Evolutionary conservation across 148 eudicot species (phyloP).

Genomic region (Silene uniflora): DNA sequence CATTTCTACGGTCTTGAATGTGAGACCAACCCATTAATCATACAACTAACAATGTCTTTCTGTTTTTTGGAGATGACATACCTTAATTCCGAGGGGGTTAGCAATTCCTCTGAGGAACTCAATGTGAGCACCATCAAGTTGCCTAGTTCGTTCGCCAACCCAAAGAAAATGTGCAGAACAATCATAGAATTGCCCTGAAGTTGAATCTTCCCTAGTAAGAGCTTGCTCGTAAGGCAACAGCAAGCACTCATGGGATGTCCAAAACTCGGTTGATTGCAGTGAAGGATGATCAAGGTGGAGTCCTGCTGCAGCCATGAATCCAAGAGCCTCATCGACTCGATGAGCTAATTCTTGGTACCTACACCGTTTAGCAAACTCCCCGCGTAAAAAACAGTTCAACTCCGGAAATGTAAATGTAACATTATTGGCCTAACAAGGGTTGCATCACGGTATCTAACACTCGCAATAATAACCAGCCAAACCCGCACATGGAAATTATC

Average conservation of each 20-base stretch:
- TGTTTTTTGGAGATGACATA: conserved; percentile 20
- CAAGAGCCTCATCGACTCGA: conserved; percentile 96
- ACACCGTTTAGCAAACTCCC: not conserved
- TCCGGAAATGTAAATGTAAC: not conserved
- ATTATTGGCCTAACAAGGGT: no score
- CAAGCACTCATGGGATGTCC: conserved; percentile 96
- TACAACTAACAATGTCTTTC: no score
- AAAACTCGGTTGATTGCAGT: conserved; percentile 83
- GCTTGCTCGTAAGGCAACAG: conserved; percentile 87
- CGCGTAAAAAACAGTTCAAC: not conserved
- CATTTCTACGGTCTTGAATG: no score
- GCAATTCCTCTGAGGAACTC: conserved; percentile 91
- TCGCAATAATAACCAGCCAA: no score
- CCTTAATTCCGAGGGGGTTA: conserved; percentile 95
- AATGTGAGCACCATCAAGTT: conserved; percentile 90
- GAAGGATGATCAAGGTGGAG: conserved; percentile 77
- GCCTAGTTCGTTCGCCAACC: conserved; percentile 95
- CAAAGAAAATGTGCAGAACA: conserved; percentile 95
- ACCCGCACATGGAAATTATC: no score
- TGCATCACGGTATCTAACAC: no score
- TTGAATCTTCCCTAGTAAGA: conserved; percentile 82
- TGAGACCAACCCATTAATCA: no score
- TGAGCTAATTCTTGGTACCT: conserved; percentile 89
- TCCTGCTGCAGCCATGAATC: conserved; percentile 95
- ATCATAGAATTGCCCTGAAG: conserved; percentile 79